Evolutionary conservation across 192 early-diverging fungal genomes (phyloP), one percentile per base, ranked within the genome.

Genomic region (Coemansia sp.): DNA sequence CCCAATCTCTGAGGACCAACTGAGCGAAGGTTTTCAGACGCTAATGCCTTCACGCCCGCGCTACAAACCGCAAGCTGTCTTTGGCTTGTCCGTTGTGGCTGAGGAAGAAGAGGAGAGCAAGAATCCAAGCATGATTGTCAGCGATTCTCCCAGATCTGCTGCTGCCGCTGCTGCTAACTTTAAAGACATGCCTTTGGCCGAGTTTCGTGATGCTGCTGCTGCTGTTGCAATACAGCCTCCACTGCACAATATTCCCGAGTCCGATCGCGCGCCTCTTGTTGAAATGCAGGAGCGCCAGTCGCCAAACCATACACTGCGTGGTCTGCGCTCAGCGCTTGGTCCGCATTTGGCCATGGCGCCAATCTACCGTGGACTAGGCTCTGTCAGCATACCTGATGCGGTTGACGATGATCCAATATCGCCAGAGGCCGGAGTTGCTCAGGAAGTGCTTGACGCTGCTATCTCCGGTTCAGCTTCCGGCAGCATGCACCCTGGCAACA

Each of bases 91-190:
- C 1, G 69, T 67, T 2, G 78, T 81, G 6, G 59, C 56, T 5
- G 78, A 81, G 36, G 78, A 75, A 22, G 78, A 81, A 1, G 78
- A 81, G 24, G 63, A 64, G 30, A 75, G 73, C 64, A 55, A 66
- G 5, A 68, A 66, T 21, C 24, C 68, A 0, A 75, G 72, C 54
- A 54, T 75, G 39, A 71, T 69, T 29, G 53, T 61, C 10, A 70
- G 71, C 23, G 72, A 71, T 39, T 50, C 42, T 5, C 66, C 56
- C 23, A 46, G 55, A 32, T 31, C 17, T 7, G 21, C 61, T 17
- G 55, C 42, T 19, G 24, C 55, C 24, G 36, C 27, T 3, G 19
- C 27, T 11, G 32, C 31, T 63, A n/a, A 29, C 42, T 10, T 33
- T 31, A 19, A 14, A 32, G 22, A 32, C 14, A 46, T n/a, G 54